Conservation (phyloP, 176 grass and related monocot species). For the Thinopyrum elongatum region DNA sequence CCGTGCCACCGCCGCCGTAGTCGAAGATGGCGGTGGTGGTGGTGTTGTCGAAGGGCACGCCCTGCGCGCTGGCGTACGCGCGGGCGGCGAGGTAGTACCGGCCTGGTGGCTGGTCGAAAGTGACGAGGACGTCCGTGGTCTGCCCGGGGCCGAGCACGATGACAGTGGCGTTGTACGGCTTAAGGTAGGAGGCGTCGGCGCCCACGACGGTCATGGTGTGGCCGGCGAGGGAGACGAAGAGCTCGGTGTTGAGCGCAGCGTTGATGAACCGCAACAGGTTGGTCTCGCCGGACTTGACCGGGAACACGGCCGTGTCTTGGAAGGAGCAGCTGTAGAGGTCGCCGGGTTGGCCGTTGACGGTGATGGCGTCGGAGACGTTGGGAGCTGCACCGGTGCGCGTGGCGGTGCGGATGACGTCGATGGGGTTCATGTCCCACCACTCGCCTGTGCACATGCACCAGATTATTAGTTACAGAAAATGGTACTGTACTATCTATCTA, state of each 20-base stretch:
- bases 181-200: conserved; percentile 91
- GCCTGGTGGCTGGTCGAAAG: conserved; percentile 45
- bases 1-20: conserved; percentile 27
- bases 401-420: conserved; percentile 72
- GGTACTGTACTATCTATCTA: too few species aligned
- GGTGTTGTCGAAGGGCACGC: conserved; percentile 93
- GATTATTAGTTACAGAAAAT: neutral
- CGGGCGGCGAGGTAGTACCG: conserved; percentile 81
- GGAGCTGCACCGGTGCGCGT: conserved; percentile 74
- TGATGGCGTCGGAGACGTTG: conserved; percentile 82
- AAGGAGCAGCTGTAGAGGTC: conserved; percentile 87
- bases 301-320: conserved; percentile 56
- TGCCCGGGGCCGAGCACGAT: conserved; percentile 79
- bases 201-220: conserved; percentile 89
- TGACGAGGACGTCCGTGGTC: conserved; percentile 93
- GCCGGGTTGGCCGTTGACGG: conserved; percentile 90
- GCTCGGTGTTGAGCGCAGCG: conserved; percentile 80
- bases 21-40: conserved; percentile 85
- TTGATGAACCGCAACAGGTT: conserved; percentile 89
- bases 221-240: conserved; percentile 72
- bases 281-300: conserved; percentile 77
- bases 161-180: conserved; percentile 56
- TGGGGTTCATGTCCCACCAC: conserved; percentile 89
- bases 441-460: conserved; percentile 57
- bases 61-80: conserved; percentile 76